Conservation (phyloP, 1,284 basidiomycete genomes). For the Puccinia triticina region DNA sequence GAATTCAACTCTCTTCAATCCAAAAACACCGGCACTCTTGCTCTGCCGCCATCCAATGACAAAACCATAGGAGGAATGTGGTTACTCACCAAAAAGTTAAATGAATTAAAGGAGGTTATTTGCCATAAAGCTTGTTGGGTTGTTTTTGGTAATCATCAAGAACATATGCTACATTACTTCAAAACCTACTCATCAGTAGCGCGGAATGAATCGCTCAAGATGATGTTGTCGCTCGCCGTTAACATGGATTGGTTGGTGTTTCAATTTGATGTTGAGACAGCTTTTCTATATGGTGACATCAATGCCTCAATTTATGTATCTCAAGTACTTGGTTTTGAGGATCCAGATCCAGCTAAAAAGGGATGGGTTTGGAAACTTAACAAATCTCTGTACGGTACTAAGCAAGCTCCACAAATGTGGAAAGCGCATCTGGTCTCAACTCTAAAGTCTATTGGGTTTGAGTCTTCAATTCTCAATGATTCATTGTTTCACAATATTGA, state of each 20-base stretch:
- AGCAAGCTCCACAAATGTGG: slow-evolving; percentile 14
- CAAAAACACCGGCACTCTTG: slow-evolving; percentile 19
- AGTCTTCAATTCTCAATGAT: background rate
- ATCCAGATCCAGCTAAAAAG: background rate
- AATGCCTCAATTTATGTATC: slow-evolving; percentile 1
- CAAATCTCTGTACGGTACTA: background rate
- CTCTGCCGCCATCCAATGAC: background rate
- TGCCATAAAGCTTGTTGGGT: slow-evolving; percentile 29
- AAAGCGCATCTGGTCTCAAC: background rate
- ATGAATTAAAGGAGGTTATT: background rate
- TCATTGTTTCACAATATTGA: background rate
- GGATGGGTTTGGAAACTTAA: slow-evolving; percentile 14
- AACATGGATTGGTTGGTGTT: background rate
- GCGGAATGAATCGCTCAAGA: too few relatives aligned
- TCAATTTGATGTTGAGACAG: slow-evolving; percentile 28
- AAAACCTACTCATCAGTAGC: too few relatives aligned
- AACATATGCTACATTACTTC: too few relatives aligned
- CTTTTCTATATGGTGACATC: slow-evolving; percentile 28
- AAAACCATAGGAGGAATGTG: too few relatives aligned
- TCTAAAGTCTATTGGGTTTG: background rate
- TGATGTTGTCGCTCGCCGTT: slow-evolving; percentile 3
- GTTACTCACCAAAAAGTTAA: too few relatives aligned
- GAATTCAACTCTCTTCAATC: background rate
- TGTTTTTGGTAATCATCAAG: slow-evolving; percentile 34
- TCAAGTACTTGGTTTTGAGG: slow-evolving; percentile 27